phyloP scores from a whole-genome alignment of 2,329 filamentous ascomycete species.

The Scedosporium aurantiacum region DNA sequence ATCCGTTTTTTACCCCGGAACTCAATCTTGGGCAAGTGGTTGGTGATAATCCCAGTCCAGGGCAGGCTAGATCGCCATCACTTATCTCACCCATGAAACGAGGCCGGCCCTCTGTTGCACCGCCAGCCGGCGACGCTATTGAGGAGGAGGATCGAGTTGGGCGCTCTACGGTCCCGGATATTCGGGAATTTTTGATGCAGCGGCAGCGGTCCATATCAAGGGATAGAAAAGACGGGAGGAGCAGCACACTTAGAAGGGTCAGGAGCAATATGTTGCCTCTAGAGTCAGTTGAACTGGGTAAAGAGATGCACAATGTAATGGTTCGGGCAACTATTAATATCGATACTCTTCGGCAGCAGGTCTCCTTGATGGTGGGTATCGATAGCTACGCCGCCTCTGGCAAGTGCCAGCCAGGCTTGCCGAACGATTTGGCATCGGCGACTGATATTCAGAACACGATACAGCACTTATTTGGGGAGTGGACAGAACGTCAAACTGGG shows the following conservation, averaged over 20 bases:
- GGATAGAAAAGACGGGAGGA: slow-evolving; percentile 2
- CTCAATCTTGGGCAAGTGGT: too few species aligned
- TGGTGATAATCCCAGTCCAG: too few species aligned
- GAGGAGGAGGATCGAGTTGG: not conserved
- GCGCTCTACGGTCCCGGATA: not conserved
- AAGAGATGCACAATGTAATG: not conserved
- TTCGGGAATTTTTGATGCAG: slow-evolving; percentile 11
- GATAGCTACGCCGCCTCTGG: not conserved
- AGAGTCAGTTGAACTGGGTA: not conserved
- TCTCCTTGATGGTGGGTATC: not conserved
- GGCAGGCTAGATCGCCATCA: too few species aligned
- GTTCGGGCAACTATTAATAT: not conserved
- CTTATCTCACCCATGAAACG: not conserved
- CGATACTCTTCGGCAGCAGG: not conserved
- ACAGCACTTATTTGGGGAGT: not conserved
- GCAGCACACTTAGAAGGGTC: not conserved
- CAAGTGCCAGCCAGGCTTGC: not conserved
- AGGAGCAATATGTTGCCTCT: slow-evolving; percentile 1
- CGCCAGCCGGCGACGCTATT: too few species aligned
- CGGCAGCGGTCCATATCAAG: slow-evolving; percentile 12
- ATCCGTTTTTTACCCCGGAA: too few species aligned
- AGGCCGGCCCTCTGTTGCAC: not conserved
- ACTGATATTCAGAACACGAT: not conserved
- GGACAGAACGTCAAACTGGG: not conserved
- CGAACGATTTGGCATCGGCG: not conserved